Evolutionary conservation across 371 early-diverging fungal genomes (phyloP).

Genomic region (Apophysomyces elegans): DNA sequence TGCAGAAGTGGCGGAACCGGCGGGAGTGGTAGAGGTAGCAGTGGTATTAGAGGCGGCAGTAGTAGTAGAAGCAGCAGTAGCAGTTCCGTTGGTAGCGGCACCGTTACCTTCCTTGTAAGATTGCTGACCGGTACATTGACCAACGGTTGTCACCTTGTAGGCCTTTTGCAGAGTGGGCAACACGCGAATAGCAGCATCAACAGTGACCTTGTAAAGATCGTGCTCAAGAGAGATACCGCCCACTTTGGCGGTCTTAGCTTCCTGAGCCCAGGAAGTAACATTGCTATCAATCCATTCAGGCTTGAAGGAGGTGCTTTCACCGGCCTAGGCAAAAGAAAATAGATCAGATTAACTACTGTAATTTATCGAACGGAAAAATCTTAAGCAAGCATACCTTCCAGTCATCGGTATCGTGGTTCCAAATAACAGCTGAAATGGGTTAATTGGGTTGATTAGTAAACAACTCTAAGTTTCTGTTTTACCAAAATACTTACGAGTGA

Average conservation of each 20-base stretch:
- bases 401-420: constrained; percentile 55
- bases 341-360: not conserved
- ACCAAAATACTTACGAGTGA: constrained; percentile 32
- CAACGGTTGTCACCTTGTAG: constrained; percentile 49
- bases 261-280: constrained; percentile 53
- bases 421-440: constrained; percentile 42
- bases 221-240: constrained; percentile 65
- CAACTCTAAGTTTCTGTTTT: too few species aligned
- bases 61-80: constrained; percentile 19
- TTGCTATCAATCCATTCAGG: constrained; percentile 49
- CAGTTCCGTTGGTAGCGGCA: constrained; percentile 17
- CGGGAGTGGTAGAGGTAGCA: constrained; percentile 15
- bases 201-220: constrained; percentile 54
- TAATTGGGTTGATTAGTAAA: not conserved
- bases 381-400: constrained; percentile 37
- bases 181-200: constrained; percentile 66
- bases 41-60: constrained; percentile 26
- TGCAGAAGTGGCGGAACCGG: constrained; percentile 5
- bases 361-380: constrained; percentile 6
- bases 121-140: constrained; percentile 39
- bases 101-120: constrained; percentile 43
- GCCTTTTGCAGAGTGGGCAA: constrained; percentile 52
- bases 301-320: constrained; percentile 36
- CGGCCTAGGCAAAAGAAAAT: constrained; percentile 21
- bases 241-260: constrained; percentile 40